These are phyloP conservation scores for Dichotomocladium elegans DNA, from an alignment of 371 early-diverging fungal species.

Conservation along the genomic window DNA sequence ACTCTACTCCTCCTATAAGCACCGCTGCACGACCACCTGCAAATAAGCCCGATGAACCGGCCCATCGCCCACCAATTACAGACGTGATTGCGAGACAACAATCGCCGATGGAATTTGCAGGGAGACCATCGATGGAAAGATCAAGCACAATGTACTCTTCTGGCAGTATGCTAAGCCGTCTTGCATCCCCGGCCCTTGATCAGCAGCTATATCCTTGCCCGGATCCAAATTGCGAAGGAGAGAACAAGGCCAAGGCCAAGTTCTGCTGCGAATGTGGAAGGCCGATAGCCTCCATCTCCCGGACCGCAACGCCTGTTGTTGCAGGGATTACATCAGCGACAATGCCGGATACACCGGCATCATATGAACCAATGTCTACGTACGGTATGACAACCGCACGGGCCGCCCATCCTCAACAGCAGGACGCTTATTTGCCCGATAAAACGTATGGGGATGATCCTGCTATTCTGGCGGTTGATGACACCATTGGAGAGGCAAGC, in stretches of 20 bases:
- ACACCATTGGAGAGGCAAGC: background rate
- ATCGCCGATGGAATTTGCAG: background rate
- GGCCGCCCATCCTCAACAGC: background rate
- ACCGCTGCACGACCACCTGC: slow-evolving; percentile 11
- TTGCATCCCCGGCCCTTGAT: slow-evolving; percentile 25
- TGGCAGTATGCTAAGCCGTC: slow-evolving; percentile 15
- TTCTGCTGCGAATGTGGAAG: slow-evolving; percentile 75
- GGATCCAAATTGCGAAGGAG: slow-evolving; percentile 55
- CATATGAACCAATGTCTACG: background rate
- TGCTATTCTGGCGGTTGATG: slow-evolving; percentile 7
- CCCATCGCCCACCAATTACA: too few relatives aligned
- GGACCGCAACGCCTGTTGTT: slow-evolving; percentile 40
- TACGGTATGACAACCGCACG: background rate
- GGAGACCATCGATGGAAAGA: slow-evolving; percentile 1
- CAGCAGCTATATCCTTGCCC: slow-evolving; percentile 45
- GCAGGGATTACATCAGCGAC: background rate
- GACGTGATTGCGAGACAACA: background rate
- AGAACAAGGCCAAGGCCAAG: slow-evolving; percentile 62
- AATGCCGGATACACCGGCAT: background rate
- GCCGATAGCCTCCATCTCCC: slow-evolving; percentile 37
- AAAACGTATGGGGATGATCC: background rate
- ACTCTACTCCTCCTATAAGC: slow-evolving; percentile 15
- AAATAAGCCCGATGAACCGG: background rate
- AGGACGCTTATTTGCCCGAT: slow-evolving; percentile 2
- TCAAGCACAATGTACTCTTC: slow-evolving; percentile 17